phyloP scores from a whole-genome alignment of 2,329 filamentous ascomycete genomes.

The Fusarium haematococcum region DNA sequence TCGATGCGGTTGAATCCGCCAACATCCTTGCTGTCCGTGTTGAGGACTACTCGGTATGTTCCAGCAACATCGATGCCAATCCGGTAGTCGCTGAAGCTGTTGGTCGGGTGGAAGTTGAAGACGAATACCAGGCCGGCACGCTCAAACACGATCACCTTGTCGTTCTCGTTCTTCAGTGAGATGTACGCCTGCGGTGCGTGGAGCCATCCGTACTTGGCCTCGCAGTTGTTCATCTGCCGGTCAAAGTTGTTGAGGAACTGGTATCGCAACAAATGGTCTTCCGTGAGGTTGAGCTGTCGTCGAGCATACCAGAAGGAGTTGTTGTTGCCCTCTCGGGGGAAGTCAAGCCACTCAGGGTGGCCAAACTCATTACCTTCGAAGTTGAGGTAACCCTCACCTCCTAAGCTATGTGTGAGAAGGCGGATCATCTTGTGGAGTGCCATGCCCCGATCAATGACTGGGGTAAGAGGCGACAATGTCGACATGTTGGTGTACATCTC shows the following conservation, averaged over 20 bases:
- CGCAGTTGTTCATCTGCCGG: conserved; percentile 86
- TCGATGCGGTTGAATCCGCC: conserved; percentile 85
- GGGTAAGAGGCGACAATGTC: conserved; percentile 81
- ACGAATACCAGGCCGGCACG: conserved; percentile 89
- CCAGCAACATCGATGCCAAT: conserved; percentile 87
- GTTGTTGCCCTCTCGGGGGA: conserved; percentile 90
- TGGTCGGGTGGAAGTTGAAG: conserved; percentile 92
- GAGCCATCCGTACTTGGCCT: conserved; percentile 93
- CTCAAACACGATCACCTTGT: conserved; percentile 97
- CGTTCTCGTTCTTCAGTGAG: conserved; percentile 90
- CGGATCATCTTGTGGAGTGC: conserved; percentile 98
- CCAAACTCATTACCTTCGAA: conserved; percentile 99
- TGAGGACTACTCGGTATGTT: conserved; percentile 88
- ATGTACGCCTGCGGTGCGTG: conserved; percentile 88
- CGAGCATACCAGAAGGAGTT: conserved; percentile 97
- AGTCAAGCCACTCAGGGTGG: conserved; percentile 98
- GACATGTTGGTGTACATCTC: conserved; percentile 99
- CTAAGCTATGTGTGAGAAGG: conserved; percentile 88
- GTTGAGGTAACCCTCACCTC: conserved; percentile 97
- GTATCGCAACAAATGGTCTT: conserved; percentile 88
- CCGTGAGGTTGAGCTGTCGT: conserved; percentile 91
- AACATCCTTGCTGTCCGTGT: conserved; percentile 80
- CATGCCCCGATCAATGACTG: conserved; percentile 90
- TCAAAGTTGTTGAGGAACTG: conserved; percentile 95
- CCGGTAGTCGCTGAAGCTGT: conserved; percentile 92